Evolutionary conservation across 192 early-diverging fungal species (phyloP).

Genomic region (Kappamyces sp.): DNA sequence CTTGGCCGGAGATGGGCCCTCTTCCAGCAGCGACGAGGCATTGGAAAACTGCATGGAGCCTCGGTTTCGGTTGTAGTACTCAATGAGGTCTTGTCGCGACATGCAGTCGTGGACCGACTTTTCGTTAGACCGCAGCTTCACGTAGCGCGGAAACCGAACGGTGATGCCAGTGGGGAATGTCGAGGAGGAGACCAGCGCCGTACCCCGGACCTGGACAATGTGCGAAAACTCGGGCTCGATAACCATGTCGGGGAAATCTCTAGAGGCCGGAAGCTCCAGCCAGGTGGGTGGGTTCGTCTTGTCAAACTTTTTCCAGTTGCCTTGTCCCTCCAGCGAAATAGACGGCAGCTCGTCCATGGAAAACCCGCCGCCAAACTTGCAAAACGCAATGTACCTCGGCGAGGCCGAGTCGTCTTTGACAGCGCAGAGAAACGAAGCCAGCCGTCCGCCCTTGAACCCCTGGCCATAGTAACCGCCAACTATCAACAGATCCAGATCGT

Average conservation of each 20-base stretch:
- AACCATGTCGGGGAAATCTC: conserved; percentile 67
- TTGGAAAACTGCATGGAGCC: conserved; percentile 31
- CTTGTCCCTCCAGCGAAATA: conserved; percentile 45
- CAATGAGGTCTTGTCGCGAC: conserved; percentile 21
- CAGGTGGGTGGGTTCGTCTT: conserved; percentile 39
- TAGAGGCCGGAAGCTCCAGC: conserved; percentile 46
- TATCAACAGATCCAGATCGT: conserved; percentile 68
- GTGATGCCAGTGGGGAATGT: conserved; percentile 57
- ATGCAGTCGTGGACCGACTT: conserved; percentile 32
- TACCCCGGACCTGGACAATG: conserved; percentile 61
- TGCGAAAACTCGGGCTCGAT: conserved; percentile 54
- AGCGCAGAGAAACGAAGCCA: conserved; percentile 57
- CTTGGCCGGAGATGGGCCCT: background rate
- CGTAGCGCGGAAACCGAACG: conserved; percentile 72
- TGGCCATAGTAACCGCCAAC: conserved; percentile 59
- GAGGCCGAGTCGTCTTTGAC: conserved; percentile 35
- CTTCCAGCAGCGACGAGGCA: conserved; percentile 2
- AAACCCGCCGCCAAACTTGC: conserved; percentile 67
- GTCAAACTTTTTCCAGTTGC: conserved; percentile 40
- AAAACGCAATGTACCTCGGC: conserved; percentile 44
- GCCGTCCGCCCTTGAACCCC: conserved; percentile 49
- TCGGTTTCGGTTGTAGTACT: conserved; percentile 21
- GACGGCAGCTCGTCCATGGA: conserved; percentile 51
- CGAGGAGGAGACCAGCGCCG: conserved; percentile 54
- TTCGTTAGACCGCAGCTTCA: conserved; percentile 64